Evolutionary conservation across 768 basidiomycete species (phyloP).

Genomic region (Paxillus ammoniavirescens): DNA sequence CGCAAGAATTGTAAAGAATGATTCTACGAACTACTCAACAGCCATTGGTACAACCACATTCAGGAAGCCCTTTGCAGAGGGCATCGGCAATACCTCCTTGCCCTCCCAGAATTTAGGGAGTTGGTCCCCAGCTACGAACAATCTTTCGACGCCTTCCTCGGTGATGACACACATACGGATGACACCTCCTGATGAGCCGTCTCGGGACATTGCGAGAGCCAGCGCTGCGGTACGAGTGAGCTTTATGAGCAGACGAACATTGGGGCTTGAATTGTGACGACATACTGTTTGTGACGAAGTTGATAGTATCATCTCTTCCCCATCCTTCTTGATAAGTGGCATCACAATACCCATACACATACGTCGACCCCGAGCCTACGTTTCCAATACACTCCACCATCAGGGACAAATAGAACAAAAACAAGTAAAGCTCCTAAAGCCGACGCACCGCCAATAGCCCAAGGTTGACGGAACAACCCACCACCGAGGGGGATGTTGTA

Average conservation of each 20-base stretch:
- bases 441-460: slow-evolving; percentile 91
- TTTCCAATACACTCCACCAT: background rate
- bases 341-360: slow-evolving; percentile 99
- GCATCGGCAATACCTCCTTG: slow-evolving; percentile 58
- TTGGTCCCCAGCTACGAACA: slow-evolving; percentile 90
- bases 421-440: background rate
- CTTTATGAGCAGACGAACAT: background rate
- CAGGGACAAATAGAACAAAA: background rate
- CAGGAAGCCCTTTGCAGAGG: slow-evolving; percentile 19
- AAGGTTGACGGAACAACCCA: slow-evolving; percentile 94
- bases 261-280: slow-evolving; percentile 12
- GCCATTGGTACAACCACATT: slow-evolving; percentile 40
- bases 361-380: slow-evolving; percentile 90
- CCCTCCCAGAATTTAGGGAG: slow-evolving; percentile 92
- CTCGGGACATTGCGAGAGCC: slow-evolving; percentile 93
- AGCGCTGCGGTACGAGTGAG: slow-evolving; percentile 56
- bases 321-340: slow-evolving; percentile 95
- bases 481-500: slow-evolving; percentile 98
- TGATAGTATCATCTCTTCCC: slow-evolving; percentile 84
- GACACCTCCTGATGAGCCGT: slow-evolving; percentile 96
- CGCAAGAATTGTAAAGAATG: background rate
- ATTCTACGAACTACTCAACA: slow-evolving; percentile 35
- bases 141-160: slow-evolving; percentile 84
- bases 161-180: slow-evolving; percentile 98
- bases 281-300: slow-evolving; percentile 96